Evolutionary conservation across 805 yeast genomes (phyloP).

Genomic region (Candida peoriensis): DNA sequence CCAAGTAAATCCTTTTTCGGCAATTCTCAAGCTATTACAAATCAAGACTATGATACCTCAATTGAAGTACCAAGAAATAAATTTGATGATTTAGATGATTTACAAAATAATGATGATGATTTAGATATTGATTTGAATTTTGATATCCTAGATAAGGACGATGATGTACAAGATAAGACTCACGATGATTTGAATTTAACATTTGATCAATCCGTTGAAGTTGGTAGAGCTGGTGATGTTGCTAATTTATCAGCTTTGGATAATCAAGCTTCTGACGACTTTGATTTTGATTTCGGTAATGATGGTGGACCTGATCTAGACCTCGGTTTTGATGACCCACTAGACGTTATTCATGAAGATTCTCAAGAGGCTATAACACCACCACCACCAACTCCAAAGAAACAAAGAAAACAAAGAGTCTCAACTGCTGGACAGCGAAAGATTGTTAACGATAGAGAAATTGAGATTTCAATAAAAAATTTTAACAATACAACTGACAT

Average conservation of each 20-base stretch:
- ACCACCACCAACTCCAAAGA: conserved; percentile 7
- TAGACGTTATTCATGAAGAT: conserved; percentile 17
- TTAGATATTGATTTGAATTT: conserved; percentile 50
- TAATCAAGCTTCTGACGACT: conserved; percentile 5
- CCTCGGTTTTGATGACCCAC: conserved; percentile 8
- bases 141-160: conserved; percentile 32
- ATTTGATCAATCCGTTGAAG: conserved; percentile 41
- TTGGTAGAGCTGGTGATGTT: conserved; percentile 39
- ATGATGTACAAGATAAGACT: conserved; percentile 16
- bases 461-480: conserved; percentile 20
- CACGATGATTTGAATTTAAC: conserved; percentile 25
- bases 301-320: conserved; percentile 6
- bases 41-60: conserved; percentile 43
- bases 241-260: conserved; percentile 17
- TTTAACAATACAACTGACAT: conserved; percentile 16
- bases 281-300: conserved; percentile 5
- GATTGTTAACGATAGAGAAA: conserved; percentile 20
- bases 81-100: conserved; percentile 25
- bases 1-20: conserved; percentile 14
- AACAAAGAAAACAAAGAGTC: conserved; percentile 8
- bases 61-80: conserved; percentile 62
- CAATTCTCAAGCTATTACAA: conserved; percentile 12
- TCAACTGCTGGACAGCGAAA: conserved; percentile 16
- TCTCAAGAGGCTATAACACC: conserved; percentile 14
- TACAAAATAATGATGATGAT: conserved; percentile 34